Conservation (phyloP, 768 basidiomycete genomes). For the Hypholoma sublateritium region DNA sequence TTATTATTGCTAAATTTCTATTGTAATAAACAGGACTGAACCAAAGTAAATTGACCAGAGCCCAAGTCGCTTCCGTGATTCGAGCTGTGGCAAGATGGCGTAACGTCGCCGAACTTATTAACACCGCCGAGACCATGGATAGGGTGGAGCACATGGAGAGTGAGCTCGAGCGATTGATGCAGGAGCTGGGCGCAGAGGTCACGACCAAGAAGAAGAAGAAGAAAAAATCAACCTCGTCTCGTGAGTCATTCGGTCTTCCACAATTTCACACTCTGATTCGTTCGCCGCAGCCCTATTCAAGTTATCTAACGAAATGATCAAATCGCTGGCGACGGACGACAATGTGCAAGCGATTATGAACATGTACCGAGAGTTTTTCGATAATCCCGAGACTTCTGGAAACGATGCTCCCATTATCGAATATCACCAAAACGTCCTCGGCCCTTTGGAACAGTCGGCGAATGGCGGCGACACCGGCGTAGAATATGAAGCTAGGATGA, state of each 20-base stretch:
- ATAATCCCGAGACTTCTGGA: neutral
- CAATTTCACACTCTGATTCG: neutral
- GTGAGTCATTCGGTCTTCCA: neutral
- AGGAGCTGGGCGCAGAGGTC: constrained; percentile 9
- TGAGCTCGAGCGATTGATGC: constrained; percentile 18
- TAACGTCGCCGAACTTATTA: constrained; percentile 3
- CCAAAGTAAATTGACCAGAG: constrained; percentile 12
- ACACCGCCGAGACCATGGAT: neutral
- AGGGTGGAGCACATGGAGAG: constrained; percentile 15
- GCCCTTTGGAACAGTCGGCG: neutral
- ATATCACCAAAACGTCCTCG: neutral
- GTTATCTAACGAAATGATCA: constrained; percentile 1
- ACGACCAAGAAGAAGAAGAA: neutral
- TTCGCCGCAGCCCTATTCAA: neutral
- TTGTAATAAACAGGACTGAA: constrained; percentile 12
- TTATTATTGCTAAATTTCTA: neutral
- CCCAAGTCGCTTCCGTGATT: constrained; percentile 15
- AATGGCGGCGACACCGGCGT: constrained; percentile 20
- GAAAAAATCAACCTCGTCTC: neutral
- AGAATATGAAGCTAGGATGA: constrained; percentile 16
- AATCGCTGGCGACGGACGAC: constrained; percentile 15
- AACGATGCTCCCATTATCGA: constrained; percentile 3
- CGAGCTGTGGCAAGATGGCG: constrained; percentile 20
- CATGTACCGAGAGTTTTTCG: constrained; percentile 20
- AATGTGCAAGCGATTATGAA: constrained; percentile 14